These are phyloP conservation scores for Ilyonectria destructans DNA, from an alignment of 2,329 filamentous ascomycete species.

Conservation along the genomic window DNA sequence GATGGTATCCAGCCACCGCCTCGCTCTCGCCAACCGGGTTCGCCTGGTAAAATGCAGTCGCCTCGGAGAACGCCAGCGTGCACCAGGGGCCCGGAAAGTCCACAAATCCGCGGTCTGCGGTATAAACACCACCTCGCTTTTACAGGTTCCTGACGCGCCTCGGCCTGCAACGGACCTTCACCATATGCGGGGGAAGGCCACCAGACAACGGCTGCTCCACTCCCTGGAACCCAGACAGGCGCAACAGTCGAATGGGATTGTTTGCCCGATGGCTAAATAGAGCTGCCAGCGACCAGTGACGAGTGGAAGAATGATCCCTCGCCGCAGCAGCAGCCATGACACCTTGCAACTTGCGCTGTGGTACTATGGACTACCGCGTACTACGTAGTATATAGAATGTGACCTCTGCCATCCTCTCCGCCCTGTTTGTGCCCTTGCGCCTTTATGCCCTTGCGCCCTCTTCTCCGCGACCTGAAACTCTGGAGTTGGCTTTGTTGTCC, in stretches of 20 bases:
- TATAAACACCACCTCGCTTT: not conserved
- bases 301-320: too few species aligned
- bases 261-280: slow-evolving; percentile 34
- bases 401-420: slow-evolving; percentile 37
- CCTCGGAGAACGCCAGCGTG: slow-evolving; percentile 21
- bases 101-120: slow-evolving; percentile 34
- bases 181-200: slow-evolving; percentile 45
- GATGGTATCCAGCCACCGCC: slow-evolving; percentile 21
- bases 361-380: slow-evolving; percentile 27
- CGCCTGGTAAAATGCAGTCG: slow-evolving; percentile 28
- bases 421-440: too few species aligned
- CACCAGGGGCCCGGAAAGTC: slow-evolving; percentile 34
- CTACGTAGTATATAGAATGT: slow-evolving; percentile 53
- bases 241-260: slow-evolving; percentile 41
- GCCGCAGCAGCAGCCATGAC: not conserved
- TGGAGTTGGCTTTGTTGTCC: slow-evolving; percentile 34
- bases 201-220: slow-evolving; percentile 45
- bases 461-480: slow-evolving; percentile 43
- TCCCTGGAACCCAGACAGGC: slow-evolving; percentile 39
- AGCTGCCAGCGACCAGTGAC: slow-evolving; percentile 2
- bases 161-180: too few species aligned
- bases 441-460: not conserved
- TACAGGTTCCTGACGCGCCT: too few species aligned
- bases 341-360: not conserved
- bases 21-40: slow-evolving; percentile 38